phyloP scores from a whole-genome alignment of 306 rosid species.

The Luffa aegyptiaca region DNA sequence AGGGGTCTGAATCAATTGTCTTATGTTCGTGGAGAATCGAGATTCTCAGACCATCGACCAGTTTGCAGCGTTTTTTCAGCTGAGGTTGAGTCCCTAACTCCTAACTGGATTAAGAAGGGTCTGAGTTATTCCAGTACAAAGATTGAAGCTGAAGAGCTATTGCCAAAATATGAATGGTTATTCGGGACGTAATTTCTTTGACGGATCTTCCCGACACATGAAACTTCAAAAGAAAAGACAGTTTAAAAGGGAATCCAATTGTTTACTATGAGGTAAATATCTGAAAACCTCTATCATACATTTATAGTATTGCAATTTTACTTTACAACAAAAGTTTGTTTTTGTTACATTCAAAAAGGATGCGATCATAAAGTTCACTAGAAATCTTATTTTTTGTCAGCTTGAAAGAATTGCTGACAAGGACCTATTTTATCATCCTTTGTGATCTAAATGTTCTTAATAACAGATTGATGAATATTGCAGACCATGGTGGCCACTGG shows the following conservation, averaged over 20 bases:
- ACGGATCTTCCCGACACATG: constrained; percentile 6
- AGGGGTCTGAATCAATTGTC: constrained; percentile 76
- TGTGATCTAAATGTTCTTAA: not conserved
- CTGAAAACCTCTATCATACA: not conserved
- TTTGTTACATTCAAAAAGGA: not conserved
- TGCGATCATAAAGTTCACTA: not conserved
- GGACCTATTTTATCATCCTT: not conserved
- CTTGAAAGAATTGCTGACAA: not conserved
- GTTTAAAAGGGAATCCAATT: not conserved
- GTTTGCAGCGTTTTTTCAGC: constrained; percentile 72
- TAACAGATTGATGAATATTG: not conserved
- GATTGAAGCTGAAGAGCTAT: constrained; percentile 80
- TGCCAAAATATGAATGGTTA: constrained; percentile 54
- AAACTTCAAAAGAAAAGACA: not conserved
- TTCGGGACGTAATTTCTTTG: constrained; percentile 34
- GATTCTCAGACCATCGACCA: constrained; percentile 95
- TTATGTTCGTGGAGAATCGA: constrained; percentile 91
- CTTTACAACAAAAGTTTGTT: not conserved
- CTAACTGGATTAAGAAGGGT: constrained; percentile 55
- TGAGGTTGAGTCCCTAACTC: constrained; percentile 65
- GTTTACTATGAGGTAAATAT: not conserved
- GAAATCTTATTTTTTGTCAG: not conserved
- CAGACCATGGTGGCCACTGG: constrained; percentile 5
- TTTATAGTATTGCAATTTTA: not conserved
- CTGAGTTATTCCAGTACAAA: constrained; percentile 67